These are phyloP conservation scores for Nematocida ausubeli DNA, from an alignment of 371 early-diverging fungal species.

Conservation along the genomic window DNA sequence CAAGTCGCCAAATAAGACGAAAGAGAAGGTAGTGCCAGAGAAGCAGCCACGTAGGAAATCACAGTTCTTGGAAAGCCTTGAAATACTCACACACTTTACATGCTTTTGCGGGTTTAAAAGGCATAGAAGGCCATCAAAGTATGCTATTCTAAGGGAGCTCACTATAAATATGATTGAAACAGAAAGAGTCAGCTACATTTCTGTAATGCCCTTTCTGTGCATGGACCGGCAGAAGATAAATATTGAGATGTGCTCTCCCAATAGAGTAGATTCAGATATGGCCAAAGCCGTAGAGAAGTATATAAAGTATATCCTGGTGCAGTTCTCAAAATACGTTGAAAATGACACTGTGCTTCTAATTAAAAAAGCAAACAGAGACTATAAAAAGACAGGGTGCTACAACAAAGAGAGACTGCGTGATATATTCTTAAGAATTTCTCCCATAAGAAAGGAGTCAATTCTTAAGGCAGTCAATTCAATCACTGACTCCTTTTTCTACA, in stretches of 20 bases:
- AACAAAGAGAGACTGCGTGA: not conserved
- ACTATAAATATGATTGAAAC: conserved; percentile 21
- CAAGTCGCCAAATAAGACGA: not conserved
- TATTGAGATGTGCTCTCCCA: conserved; percentile 38
- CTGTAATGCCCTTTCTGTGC: conserved; percentile 29
- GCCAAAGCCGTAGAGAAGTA: not conserved
- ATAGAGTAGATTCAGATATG: not conserved
- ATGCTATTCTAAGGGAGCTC: conserved; percentile 7
- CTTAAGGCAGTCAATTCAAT: not conserved
- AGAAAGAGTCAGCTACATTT: conserved; percentile 12
- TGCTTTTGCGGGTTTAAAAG: conserved; percentile 43
- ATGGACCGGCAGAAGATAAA: not conserved
- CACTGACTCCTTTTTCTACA: not conserved
- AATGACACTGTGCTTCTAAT: not conserved
- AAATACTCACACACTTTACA: not conserved
- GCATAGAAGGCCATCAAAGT: not conserved
- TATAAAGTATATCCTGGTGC: not conserved
- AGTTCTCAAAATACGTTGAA: not conserved
- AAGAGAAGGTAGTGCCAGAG: not conserved
- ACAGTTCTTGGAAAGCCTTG: not conserved
- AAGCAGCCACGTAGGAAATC: not conserved
- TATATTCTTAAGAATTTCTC: not conserved
- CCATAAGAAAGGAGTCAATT: not conserved
- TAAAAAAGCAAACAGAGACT: not conserved
- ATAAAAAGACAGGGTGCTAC: not conserved